Base-by-base conservation (phyloP, 495 filamentous ascomycete genomes). In the Apodospora peruviana region DNA sequence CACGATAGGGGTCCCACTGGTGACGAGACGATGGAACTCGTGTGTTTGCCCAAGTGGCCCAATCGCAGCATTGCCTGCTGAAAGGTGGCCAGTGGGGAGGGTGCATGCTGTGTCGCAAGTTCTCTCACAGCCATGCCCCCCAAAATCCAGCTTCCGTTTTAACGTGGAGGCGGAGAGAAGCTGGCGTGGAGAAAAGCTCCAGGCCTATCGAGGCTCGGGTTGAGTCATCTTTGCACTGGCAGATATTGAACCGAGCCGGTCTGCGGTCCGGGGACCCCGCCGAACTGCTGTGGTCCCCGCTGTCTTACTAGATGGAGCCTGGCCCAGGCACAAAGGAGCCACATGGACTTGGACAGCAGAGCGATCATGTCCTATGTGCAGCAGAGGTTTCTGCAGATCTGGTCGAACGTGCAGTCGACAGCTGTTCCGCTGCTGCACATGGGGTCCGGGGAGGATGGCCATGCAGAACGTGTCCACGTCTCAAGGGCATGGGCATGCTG, bases 131-230 rank as follows among this genome's bases (percentile, higher is more conserved):
- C 12, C 27, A 12, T 5, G 27, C 12, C 27, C 27, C 27, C 27
- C 27, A 32, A 32, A 12, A 32, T 12, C 27, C 5, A 32, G 12
- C 12, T 7, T 32, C 7, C 5, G 7, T 32, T 32, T 7, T 5
- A 12, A 32, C 16, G 21, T 23, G 19, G 40, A 14, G 21, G 19
- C 2, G 20, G 19, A 42, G 40, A 25, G 14, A 25, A 12, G 14
- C 25, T 24, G 16, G 40, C 40, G 40, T 22, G 40, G 20, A 42
- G 40, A 25, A 16, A 22, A 5, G 0, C 20, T 42, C 25, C 40
- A n/a, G n/a, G n/a, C n/a, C n/a, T n/a, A n/a, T n/a, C n/a, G n/a
- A 42, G 21, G 40, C 40, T 42, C 14, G 40, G 40, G 21, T 42
- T 25, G 21, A 42, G 12, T 32, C 27, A 32, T 12, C 12, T 7